Evolutionary conservation across 2,329 filamentous ascomycete genomes (phyloP).

Genomic region (Ophiostoma ulmi): DNA sequence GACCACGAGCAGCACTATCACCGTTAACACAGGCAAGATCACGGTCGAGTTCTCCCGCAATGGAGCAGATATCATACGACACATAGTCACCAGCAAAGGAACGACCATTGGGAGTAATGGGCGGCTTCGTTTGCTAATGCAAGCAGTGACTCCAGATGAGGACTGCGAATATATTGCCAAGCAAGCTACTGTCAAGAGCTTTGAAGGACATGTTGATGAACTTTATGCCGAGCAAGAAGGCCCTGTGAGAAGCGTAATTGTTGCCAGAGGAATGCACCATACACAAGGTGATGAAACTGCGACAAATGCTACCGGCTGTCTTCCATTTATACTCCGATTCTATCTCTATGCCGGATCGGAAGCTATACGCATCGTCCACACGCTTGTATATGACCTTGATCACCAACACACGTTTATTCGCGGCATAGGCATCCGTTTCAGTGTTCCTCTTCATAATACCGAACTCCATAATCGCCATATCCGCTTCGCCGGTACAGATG

Average conservation of each 20-base stretch:
- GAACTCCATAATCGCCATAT: neutral
- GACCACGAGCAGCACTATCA: neutral
- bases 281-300: neutral
- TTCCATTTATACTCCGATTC: neutral
- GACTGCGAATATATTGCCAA: neutral
- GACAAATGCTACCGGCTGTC: neutral
- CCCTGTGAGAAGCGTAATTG: neutral
- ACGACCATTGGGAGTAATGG: neutral
- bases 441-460: neutral
- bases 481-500: neutral
- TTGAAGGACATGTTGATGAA: neutral
- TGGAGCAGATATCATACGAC: neutral
- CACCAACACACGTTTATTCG: neutral
- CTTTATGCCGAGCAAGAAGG: neutral
- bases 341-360: slow-evolving; percentile 1
- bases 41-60: neutral
- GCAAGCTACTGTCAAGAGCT: neutral
- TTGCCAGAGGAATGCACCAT: neutral
- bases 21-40: neutral
- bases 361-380: slow-evolving; percentile 7
- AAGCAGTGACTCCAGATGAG: neutral
- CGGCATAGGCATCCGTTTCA: slow-evolving; percentile 3
- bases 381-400: neutral
- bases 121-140: neutral
- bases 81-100: neutral